Conservation (phyloP, 306 rosid genomes). For the Bauhinia variegata region DNA sequence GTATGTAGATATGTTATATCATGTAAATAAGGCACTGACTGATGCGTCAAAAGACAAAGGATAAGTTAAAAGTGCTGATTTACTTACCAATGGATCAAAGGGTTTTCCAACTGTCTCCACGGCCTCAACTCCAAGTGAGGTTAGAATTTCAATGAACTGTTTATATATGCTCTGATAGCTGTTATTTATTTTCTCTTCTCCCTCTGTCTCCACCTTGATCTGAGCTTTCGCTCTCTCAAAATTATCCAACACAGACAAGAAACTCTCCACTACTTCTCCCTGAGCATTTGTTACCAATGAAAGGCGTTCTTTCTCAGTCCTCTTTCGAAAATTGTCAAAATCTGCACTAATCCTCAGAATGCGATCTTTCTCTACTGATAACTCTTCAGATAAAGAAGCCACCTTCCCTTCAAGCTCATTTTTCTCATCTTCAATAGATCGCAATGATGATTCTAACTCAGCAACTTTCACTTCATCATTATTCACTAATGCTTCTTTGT, state of each 20-base stretch:
- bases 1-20: not conserved
- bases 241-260: conserved; percentile 81
- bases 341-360: conserved; percentile 90
- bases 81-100: conserved; percentile 94
- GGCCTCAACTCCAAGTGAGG: conserved; percentile 74
- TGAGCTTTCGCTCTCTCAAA: conserved; percentile 94
- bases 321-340: conserved; percentile 93
- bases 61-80: conserved; percentile 27
- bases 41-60: not conserved
- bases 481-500: conserved; percentile 75
- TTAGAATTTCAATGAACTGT: conserved; percentile 79
- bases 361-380: conserved; percentile 65
- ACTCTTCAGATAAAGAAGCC: conserved; percentile 62
- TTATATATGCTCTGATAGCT: conserved; percentile 94
- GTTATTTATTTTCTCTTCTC: conserved; percentile 83
- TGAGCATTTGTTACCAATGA: conserved; percentile 85
- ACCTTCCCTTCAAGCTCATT: conserved; percentile 55
- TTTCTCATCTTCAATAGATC: conserved; percentile 77
- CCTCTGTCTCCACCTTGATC: conserved; percentile 89
- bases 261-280: conserved; percentile 88
- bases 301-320: conserved; percentile 89
- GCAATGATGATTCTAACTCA: conserved; percentile 69
- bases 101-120: conserved; percentile 84
- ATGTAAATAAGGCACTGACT: not conserved
- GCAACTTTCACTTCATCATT: conserved; percentile 66